Percentiles rank a stretch among this genome's conserved stretches.
Evolutionary conservation across 2,329 filamentous ascomycete genomes (phyloP).

Genomic region (Venturia effusa): DNA sequence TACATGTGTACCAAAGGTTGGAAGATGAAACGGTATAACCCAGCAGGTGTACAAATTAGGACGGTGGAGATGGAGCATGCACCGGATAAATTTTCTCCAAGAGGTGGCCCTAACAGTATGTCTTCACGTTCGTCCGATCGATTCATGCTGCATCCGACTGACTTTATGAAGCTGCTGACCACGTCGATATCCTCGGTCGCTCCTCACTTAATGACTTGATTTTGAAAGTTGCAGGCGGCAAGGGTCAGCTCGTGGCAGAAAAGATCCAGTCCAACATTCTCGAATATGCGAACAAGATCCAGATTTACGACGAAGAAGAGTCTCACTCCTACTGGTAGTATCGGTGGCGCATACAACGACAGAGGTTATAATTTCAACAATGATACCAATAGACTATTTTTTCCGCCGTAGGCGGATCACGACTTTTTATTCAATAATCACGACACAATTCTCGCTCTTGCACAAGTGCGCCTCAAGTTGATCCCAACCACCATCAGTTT

Average conservation of each 20-base stretch:
- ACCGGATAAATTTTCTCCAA: conserved; percentile 79
- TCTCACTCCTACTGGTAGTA: neutral
- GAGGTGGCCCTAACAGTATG: conserved; percentile 55
- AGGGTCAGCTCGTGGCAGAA: conserved; percentile 67
- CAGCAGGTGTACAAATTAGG: conserved; percentile 67
- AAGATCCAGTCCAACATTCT: conserved; percentile 70
- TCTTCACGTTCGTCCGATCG: conserved; percentile 6
- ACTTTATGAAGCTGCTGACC: conserved; percentile 52
- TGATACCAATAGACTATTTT: neutral
- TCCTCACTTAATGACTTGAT: conserved; percentile 86
- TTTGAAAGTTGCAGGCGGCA: conserved; percentile 73
- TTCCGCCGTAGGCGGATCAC: neutral
- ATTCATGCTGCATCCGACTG: conserved; percentile 4
- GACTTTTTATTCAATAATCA: neutral
- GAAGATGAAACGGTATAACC: conserved; percentile 90
- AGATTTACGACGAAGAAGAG: conserved; percentile 52
- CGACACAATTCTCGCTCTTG: neutral
- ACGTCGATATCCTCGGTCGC: conserved; percentile 90
- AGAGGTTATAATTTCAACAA: neutral
- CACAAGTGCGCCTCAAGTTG: neutral
- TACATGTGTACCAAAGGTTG: conserved; percentile 98
- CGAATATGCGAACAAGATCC: conserved; percentile 73
- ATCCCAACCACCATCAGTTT: neutral
- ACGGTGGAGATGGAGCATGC: conserved; percentile 96
- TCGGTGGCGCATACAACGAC: neutral